These are phyloP conservation scores for Rubroboletus satanas DNA, from an alignment of 768 basidiomycete genomes.

Conservation along the genomic window DNA sequence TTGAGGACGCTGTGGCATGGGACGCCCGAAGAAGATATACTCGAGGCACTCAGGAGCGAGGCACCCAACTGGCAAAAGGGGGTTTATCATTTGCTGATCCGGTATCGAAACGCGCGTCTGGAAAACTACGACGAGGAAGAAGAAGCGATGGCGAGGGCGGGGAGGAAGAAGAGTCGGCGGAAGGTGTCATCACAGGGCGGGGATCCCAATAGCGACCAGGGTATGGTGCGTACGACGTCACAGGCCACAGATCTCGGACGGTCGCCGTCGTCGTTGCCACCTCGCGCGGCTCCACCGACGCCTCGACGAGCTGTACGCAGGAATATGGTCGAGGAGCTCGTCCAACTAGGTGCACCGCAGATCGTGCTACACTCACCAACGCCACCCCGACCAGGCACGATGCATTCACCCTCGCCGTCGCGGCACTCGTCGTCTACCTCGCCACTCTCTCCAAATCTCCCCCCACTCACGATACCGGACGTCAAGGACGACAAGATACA, in stretches of 20 bases:
- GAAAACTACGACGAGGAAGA: slow-evolving; percentile 76
- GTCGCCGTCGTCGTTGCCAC: slow-evolving; percentile 42
- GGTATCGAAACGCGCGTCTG: slow-evolving; percentile 72
- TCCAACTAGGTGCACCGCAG: slow-evolving; percentile 16
- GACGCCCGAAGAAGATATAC: slow-evolving; percentile 68
- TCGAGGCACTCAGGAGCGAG: slow-evolving; percentile 57
- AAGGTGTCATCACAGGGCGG: slow-evolving; percentile 30
- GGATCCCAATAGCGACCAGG: slow-evolving; percentile 21
- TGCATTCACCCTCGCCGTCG: slow-evolving; percentile 22
- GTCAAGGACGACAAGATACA: slow-evolving; percentile 75
- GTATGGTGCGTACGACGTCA: slow-evolving; percentile 23
- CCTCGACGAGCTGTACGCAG: slow-evolving; percentile 50
- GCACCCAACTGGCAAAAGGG: slow-evolving; percentile 93
- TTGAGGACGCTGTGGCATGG: slow-evolving; percentile 90
- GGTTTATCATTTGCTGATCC: slow-evolving; percentile 85
- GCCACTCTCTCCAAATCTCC: slow-evolving; percentile 38
- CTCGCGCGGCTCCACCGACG: slow-evolving; percentile 57
- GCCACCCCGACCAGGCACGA: slow-evolving; percentile 21
- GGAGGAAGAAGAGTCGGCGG: slow-evolving; percentile 33
- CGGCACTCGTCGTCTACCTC: slow-evolving; percentile 26
- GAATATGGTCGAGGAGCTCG: slow-evolving; percentile 18
- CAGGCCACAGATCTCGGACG: slow-evolving; percentile 23
- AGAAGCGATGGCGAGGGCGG: slow-evolving; percentile 35
- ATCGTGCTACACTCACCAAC: slow-evolving; percentile 27
- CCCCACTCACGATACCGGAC: slow-evolving; percentile 59